phyloP scores from a whole-genome alignment of 768 basidiomycete genomes.

The Leccinum subtestaceum region DNA sequence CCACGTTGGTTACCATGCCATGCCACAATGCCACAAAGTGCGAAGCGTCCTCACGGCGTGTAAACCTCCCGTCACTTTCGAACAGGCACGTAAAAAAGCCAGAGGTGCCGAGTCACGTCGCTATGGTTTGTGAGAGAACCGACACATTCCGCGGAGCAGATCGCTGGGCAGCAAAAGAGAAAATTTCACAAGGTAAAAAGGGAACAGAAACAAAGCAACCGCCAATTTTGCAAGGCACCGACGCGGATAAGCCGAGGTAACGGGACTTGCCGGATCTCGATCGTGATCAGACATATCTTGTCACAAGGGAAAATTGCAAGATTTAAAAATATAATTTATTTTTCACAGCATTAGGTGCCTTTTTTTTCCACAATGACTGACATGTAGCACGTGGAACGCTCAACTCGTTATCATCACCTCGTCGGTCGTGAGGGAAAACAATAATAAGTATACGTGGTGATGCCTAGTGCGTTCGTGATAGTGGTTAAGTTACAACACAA shows the following conservation, averaged over 20 bases:
- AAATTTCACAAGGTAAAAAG: not conserved
- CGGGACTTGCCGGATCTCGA: constrained; percentile 26
- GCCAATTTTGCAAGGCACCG: constrained; percentile 21
- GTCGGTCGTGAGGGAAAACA: constrained; percentile 5
- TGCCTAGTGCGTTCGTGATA: not conserved
- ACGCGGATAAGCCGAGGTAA: constrained; percentile 12
- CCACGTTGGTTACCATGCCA: constrained; percentile 8
- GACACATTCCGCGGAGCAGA: not conserved
- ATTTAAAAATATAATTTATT: constrained; percentile 6
- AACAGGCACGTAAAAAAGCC: constrained; percentile 11
- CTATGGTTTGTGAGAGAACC: constrained; percentile 13
- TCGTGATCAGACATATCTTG: constrained; percentile 15
- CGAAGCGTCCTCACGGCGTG: constrained; percentile 9
- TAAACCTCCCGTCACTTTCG: constrained; percentile 1
- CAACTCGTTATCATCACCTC: constrained; percentile 8
- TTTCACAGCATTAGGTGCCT: not conserved
- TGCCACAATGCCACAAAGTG: constrained; percentile 8
- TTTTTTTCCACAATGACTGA: constrained; percentile 6
- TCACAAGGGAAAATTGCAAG: constrained; percentile 3
- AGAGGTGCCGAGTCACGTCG: constrained; percentile 3
- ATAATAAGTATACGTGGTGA: constrained; percentile 14
- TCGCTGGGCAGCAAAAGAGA: not conserved
- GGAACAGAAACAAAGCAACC: not conserved
- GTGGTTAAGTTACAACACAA: constrained; percentile 15
- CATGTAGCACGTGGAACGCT: constrained; percentile 13